Evolutionary conservation across 2,329 filamentous ascomycete genomes (phyloP).

Genomic region (Capronia epimyces): DNA sequence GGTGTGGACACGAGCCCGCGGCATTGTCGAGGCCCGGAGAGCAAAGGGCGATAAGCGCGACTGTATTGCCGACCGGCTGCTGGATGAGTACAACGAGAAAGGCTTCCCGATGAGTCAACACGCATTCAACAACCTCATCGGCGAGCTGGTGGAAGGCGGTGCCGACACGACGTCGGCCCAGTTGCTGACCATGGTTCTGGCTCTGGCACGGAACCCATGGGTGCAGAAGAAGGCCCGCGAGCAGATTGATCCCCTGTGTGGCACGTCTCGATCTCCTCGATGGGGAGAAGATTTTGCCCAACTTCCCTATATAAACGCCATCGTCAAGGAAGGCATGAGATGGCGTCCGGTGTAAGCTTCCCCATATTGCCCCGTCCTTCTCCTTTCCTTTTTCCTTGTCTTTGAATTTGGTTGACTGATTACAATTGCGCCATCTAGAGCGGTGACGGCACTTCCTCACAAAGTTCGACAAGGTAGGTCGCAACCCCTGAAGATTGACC

Average conservation of each 20-base stretch:
- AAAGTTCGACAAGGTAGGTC: slow-evolving; percentile 15
- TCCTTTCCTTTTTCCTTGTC: too few species aligned
- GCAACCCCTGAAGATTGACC: too few species aligned
- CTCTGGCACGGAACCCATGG: slow-evolving; percentile 18
- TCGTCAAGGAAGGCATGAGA: slow-evolving; percentile 35
- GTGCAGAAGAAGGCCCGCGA: slow-evolving; percentile 28
- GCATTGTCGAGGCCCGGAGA: slow-evolving; percentile 19
- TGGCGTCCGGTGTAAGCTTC: slow-evolving; percentile 33
- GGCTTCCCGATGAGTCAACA: slow-evolving; percentile 4
- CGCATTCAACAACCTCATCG: slow-evolving; percentile 11
- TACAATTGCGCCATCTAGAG: too few species aligned
- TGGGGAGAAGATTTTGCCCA: too few species aligned
- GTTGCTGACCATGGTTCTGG: slow-evolving; percentile 32
- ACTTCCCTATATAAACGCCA: slow-evolving; percentile 33
- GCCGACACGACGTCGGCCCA: slow-evolving; percentile 22
- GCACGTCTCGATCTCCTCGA: too few species aligned
- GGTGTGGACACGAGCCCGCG: slow-evolving; percentile 36
- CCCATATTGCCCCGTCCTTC: too few species aligned
- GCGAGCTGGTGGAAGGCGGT: slow-evolving; percentile 25
- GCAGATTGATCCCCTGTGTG: slow-evolving; percentile 36
- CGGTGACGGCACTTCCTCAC: slow-evolving; percentile 16
- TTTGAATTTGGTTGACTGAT: too few species aligned
- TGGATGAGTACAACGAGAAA: slow-evolving; percentile 30
- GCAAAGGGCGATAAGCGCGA: slow-evolving; percentile 22
- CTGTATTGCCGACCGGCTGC: slow-evolving; percentile 38